Evolutionary conservation across 768 basidiomycete genomes (phyloP), one percentile per base, ranked within the genome.

Genomic region (Collybiopsis luxurians): DNA sequence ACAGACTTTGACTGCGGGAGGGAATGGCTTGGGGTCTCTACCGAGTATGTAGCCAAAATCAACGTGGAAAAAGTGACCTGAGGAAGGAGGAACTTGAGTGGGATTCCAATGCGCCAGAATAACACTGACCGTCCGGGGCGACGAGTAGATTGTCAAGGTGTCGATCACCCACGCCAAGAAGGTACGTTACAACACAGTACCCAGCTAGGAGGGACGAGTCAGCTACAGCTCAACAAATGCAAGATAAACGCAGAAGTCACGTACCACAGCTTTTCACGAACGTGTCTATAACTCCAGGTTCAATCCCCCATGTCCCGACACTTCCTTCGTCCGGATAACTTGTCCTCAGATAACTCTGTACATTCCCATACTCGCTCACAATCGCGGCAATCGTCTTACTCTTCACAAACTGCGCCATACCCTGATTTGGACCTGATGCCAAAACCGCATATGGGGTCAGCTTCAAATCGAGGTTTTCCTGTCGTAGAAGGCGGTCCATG

Each of bases 11-110:
- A 98, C 95, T 12, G 95, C 92, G 5, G 97, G 97, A 2, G 97
- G 95, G 67, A 95, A 96, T 0, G 95, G 93, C 66, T 99, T 98
- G 0, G 97, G 97, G 67, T 98, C 97, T 2, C 95, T 87, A 2
- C 97, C 97, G 13, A 98, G 81, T 64, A 98, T 98, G 71, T 98
- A 99, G 2, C 97, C 96, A 66, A 98, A 99, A 68, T 98, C 97
- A 60, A 98, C 97, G 69, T 98, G 96, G 76, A 98, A 98, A 81
- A 98, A 98, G 68, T 98, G 95, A 0, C 90, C 87, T 89, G 30
- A 6, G 23, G n/a, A 27, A 31, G 9, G 15, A 13, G 4, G 21
- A 31, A 15, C 10, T 21, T 26, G 7, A 21, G 36, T 7, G 5
- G 23, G 21, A n/a, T 10, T 21, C 26, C 23, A 38, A 0, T 7